These are phyloP conservation scores for Solanum ossicruentum DNA, from an alignment of 257 asterid genomes.

Conservation along the genomic window DNA sequence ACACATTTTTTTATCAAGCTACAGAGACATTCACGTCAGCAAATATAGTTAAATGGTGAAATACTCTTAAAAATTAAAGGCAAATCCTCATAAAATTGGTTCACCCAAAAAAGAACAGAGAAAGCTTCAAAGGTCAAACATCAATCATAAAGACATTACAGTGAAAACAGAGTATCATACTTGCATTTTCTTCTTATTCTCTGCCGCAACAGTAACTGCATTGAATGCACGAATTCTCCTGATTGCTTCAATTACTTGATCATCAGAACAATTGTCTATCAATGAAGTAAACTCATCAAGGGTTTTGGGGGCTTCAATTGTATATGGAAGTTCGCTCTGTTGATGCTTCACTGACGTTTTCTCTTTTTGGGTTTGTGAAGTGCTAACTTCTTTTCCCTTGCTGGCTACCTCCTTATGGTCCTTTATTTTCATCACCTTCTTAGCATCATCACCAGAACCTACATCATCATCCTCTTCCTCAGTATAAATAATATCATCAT, in stretches of 20 bases:
- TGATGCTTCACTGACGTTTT: slow-evolving; percentile 16
- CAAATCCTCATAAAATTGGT: background rate
- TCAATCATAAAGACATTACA: slow-evolving; percentile 1
- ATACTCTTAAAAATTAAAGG: background rate
- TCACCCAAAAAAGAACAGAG: background rate
- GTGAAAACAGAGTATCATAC: slow-evolving; percentile 28
- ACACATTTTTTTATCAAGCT: background rate
- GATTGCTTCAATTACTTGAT: slow-evolving; percentile 82
- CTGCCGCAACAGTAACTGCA: slow-evolving; percentile 77
- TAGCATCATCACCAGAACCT: slow-evolving; percentile 11
- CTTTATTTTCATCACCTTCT: slow-evolving; percentile 2
- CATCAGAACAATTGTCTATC: slow-evolving; percentile 61
- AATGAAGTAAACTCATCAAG: slow-evolving; percentile 63
- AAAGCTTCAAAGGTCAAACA: background rate
- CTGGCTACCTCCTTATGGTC: slow-evolving; percentile 13
- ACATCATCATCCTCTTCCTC: slow-evolving; percentile 39
- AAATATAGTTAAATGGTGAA: background rate
- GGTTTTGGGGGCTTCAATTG: slow-evolving; percentile 88
- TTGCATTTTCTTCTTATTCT: slow-evolving; percentile 86
- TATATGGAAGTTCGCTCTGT: slow-evolving; percentile 68
- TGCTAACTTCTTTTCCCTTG: slow-evolving; percentile 16
- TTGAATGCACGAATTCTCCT: slow-evolving; percentile 69
- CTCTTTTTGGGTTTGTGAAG: slow-evolving; percentile 2
- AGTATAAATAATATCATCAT: slow-evolving; percentile 49
- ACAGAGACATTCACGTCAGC: background rate